Conservation (phyloP, 2,329 filamentous ascomycete species). For the Sclerotinia minor region DNA sequence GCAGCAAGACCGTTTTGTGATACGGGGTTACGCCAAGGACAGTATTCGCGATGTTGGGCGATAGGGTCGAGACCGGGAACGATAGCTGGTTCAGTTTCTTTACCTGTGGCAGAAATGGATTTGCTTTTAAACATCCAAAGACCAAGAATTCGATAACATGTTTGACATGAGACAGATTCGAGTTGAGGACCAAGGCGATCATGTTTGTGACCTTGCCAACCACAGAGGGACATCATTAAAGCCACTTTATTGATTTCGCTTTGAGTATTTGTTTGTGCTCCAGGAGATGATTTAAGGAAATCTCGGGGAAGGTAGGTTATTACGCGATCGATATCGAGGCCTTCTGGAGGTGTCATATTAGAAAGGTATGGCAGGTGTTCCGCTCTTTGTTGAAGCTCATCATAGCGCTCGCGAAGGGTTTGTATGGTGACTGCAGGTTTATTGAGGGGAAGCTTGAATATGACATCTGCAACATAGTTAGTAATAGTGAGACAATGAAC, state of each 20-base stretch:
- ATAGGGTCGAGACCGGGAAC: constrained; percentile 69
- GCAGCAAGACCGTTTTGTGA: constrained; percentile 55
- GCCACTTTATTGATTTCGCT: constrained; percentile 58
- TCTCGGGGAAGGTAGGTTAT: constrained; percentile 52
- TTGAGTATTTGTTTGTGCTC: not conserved
- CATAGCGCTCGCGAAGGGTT: constrained; percentile 63
- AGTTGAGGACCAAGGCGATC: constrained; percentile 37
- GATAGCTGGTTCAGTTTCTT: constrained; percentile 55
- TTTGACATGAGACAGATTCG: constrained; percentile 64
- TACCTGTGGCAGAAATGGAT: constrained; percentile 56
- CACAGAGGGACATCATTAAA: constrained; percentile 68
- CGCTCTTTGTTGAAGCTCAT: constrained; percentile 56
- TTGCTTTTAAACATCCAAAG: constrained; percentile 92
- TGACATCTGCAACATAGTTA: constrained; percentile 49
- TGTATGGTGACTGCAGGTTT: constrained; percentile 60
- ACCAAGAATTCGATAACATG: constrained; percentile 84
- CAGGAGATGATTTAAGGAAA: constrained; percentile 45
- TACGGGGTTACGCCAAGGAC: constrained; percentile 70
- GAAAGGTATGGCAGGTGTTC: constrained; percentile 61
- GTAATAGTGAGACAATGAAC: constrained; percentile 30
- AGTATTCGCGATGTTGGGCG: constrained; percentile 78
- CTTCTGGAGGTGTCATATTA: constrained; percentile 56
- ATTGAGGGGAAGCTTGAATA: constrained; percentile 63
- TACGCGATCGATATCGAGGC: constrained; percentile 52
- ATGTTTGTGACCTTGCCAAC: constrained; percentile 63